phyloP scores from a whole-genome alignment of 2,329 filamentous ascomycete genomes.

The Colletotrichum chrysophilum region DNA sequence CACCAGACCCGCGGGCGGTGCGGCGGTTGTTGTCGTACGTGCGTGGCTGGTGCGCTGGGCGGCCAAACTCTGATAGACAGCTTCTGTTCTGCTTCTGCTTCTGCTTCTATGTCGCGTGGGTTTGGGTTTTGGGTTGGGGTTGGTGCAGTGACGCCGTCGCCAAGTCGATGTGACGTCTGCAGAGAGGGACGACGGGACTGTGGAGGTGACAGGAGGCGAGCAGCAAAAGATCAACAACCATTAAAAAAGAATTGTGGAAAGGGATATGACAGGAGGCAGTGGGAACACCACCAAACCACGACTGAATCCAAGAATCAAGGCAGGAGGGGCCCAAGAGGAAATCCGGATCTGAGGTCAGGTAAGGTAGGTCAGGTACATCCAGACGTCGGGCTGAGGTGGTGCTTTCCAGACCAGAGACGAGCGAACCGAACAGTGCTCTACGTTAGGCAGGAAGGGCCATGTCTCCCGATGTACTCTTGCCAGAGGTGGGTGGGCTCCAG shows the following conservation, averaged over 20 bases:
- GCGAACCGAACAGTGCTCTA: neutral
- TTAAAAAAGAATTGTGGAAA: neutral
- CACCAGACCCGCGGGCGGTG: neutral
- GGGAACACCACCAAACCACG: neutral
- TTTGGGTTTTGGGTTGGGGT: neutral
- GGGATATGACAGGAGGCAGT: neutral
- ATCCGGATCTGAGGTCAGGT: neutral
- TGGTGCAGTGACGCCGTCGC: neutral
- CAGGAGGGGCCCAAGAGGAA: conserved; percentile 15
- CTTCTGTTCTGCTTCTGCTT: neutral
- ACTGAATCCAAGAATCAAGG: neutral
- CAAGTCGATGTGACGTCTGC: conserved; percentile 17
- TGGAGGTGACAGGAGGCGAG: neutral
- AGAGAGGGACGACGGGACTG: neutral
- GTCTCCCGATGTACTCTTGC: neutral
- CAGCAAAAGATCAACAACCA: neutral
- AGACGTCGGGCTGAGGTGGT: neutral
- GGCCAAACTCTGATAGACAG: neutral
- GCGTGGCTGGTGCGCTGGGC: neutral
- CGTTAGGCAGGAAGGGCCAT: neutral
- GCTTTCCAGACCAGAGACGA: neutral
- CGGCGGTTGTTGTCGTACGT: neutral
- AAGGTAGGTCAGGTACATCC: neutral
- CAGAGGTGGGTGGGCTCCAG: neutral
- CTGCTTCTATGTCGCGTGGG: neutral